A percentile compares a stretch with the other conserved stretches of the same genome.
Evolutionary conservation across 352 stramenopile genomes (phyloP).

Genomic region (Globisporangium heterothallicum): DNA sequence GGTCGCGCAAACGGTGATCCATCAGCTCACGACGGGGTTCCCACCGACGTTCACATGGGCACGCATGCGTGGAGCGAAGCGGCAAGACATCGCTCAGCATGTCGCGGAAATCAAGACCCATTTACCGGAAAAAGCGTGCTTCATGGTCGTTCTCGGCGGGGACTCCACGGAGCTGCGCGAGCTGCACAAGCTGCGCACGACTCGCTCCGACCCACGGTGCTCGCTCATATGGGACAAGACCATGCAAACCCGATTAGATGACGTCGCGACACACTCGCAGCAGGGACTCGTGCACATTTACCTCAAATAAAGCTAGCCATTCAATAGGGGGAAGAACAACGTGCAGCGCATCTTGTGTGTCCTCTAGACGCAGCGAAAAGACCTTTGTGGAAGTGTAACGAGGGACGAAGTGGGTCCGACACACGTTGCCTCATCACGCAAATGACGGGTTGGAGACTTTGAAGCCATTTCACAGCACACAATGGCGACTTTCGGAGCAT

Average conservation of each 20-base stretch:
- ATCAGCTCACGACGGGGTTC: slow-evolving; percentile 81
- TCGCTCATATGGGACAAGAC: slow-evolving; percentile 77
- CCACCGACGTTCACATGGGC: slow-evolving; percentile 78
- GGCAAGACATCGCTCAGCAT: slow-evolving; percentile 10
- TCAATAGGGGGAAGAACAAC: too few species aligned
- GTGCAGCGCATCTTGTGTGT: too few species aligned
- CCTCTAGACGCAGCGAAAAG: too few species aligned
- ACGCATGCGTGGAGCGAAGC: slow-evolving; percentile 38
- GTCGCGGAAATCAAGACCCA: slow-evolving; percentile 28
- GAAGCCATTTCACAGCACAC: too few species aligned
- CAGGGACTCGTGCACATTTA: slow-evolving; percentile 61
- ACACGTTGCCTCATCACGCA: too few species aligned
- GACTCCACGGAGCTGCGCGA: slow-evolving; percentile 53
- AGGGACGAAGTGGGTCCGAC: too few species aligned
- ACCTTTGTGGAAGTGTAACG: too few species aligned
- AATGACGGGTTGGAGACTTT: too few species aligned
- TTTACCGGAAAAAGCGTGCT: slow-evolving; percentile 45
- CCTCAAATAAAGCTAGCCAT: slow-evolving; percentile 22
- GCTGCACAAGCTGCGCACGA: slow-evolving; percentile 74
- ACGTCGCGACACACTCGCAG: slow-evolving; percentile 39
- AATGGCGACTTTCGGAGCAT: too few species aligned
- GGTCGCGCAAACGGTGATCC: slow-evolving; percentile 48
- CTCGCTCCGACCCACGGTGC: slow-evolving; percentile 61
- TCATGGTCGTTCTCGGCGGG: slow-evolving; percentile 51
- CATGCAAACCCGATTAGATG: slow-evolving; percentile 56